These are phyloP conservation scores for Lycium barbarum DNA, from an alignment of 257 asterid species.

Conservation along the genomic window DNA sequence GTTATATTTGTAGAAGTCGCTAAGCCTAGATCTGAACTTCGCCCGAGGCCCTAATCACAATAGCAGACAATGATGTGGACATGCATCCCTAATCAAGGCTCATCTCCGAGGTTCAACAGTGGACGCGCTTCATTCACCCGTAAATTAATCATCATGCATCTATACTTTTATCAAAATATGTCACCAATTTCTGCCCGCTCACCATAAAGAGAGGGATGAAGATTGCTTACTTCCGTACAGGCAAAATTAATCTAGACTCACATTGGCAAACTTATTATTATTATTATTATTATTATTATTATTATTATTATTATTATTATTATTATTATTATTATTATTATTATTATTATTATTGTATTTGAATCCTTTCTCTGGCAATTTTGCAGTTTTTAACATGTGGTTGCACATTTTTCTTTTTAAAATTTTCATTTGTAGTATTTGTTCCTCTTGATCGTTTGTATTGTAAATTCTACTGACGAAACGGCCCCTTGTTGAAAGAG, in stretches of 20 bases:
- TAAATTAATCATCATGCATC: constrained; percentile 8
- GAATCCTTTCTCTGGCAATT: no score
- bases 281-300: no score
- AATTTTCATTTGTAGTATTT: no score
- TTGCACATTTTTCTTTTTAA: no score
- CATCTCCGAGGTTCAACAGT: background rate
- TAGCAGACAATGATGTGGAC: constrained; percentile 34
- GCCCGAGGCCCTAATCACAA: constrained; percentile 42
- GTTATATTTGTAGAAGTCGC: constrained; percentile 84
- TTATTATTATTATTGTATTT: background rate
- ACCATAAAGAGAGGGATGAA: background rate
- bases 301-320: no score
- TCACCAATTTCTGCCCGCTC: background rate
- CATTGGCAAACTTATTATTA: background rate
- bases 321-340: no score
- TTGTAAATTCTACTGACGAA: background rate
- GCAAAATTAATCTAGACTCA: no score
- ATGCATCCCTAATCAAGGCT: background rate
- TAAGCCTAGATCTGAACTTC: constrained; percentile 59
- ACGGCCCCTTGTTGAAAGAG: background rate
- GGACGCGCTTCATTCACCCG: background rate
- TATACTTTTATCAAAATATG: background rate
- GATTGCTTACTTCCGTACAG: background rate
- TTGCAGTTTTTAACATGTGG: background rate
- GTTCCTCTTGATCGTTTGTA: no score